Evolutionary conservation across 2,329 filamentous ascomycete species (phyloP).

Genomic region (Exophiala viscosa): DNA sequence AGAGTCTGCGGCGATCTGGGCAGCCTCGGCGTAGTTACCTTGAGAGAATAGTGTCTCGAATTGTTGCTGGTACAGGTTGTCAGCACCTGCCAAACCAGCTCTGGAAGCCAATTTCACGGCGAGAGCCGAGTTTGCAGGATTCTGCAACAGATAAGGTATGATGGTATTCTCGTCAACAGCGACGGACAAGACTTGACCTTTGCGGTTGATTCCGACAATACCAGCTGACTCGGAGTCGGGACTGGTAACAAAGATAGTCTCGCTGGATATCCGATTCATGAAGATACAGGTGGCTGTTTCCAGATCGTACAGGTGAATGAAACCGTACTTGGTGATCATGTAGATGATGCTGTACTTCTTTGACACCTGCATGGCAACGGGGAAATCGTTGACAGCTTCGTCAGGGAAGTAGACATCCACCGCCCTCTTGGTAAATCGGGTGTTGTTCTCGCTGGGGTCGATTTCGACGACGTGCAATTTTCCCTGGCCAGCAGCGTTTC

Average conservation of each 20-base stretch:
- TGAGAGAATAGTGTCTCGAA: slow-evolving; percentile 82
- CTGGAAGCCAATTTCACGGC: slow-evolving; percentile 95
- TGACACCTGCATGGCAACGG: slow-evolving; percentile 95
- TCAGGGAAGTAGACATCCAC: slow-evolving; percentile 97
- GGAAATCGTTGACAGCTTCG: slow-evolving; percentile 95
- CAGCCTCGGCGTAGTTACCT: slow-evolving; percentile 81
- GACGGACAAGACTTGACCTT: slow-evolving; percentile 93
- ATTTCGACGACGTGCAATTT: slow-evolving; percentile 98
- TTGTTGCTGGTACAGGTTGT: slow-evolving; percentile 86
- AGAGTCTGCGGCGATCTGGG: slow-evolving; percentile 94
- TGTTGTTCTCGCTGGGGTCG: slow-evolving; percentile 85
- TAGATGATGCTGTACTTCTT: slow-evolving; percentile 96
- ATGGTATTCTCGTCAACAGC: slow-evolving; percentile 87
- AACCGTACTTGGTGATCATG: slow-evolving; percentile 97
- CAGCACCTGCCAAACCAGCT: slow-evolving; percentile 88
- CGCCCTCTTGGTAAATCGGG: slow-evolving; percentile 87
- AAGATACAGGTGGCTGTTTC: slow-evolving; percentile 95
- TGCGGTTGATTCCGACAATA: slow-evolving; percentile 92
- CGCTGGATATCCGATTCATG: slow-evolving; percentile 99
- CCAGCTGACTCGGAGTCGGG: slow-evolving; percentile 79
- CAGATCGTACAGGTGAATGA: slow-evolving; percentile 97
- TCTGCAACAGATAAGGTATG: slow-evolving; percentile 92
- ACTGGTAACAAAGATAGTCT: slow-evolving; percentile 96
- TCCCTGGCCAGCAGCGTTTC: slow-evolving; percentile 72
- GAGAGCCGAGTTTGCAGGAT: slow-evolving; percentile 87